Conservation (phyloP, 2,329 filamentous ascomycete genomes). For the Trichoderma pleuroti region DNA sequence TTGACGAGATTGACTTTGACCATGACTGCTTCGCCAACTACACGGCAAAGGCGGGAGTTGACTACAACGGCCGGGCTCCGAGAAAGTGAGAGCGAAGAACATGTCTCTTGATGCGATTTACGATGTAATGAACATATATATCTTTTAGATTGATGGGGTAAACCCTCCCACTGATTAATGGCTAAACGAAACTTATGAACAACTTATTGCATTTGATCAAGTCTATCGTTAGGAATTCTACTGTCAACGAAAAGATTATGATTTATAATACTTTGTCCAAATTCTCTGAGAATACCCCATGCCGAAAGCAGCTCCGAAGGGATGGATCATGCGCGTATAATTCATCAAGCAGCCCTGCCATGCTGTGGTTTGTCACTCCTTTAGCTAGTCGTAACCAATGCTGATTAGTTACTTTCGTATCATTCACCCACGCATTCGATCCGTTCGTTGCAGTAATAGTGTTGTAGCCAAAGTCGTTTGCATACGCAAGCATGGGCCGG, state of each 20-base stretch:
- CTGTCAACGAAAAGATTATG: neutral
- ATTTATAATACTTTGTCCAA: neutral
- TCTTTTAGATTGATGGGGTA: neutral
- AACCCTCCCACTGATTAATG: neutral
- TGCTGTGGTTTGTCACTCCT: neutral
- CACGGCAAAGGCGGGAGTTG: neutral
- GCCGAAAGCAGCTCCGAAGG: neutral
- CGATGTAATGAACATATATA: neutral
- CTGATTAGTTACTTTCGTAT: neutral
- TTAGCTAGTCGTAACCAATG: neutral
- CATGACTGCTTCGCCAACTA: neutral
- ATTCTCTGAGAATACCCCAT: neutral
- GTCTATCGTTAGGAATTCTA: neutral
- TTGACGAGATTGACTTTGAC: neutral
- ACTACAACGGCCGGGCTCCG: neutral
- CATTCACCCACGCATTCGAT: conserved; percentile 4
- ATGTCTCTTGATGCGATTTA: neutral
- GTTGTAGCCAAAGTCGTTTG: neutral
- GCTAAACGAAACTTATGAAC: neutral
- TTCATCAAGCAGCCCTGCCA: conserved; percentile 2
- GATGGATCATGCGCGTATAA: neutral
- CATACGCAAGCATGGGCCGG: neutral
- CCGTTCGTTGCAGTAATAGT: neutral
- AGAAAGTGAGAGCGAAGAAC: neutral
- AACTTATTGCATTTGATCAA: neutral